Conservation (phyloP, 306 rosid species). For the Sophora flavescens region DNA sequence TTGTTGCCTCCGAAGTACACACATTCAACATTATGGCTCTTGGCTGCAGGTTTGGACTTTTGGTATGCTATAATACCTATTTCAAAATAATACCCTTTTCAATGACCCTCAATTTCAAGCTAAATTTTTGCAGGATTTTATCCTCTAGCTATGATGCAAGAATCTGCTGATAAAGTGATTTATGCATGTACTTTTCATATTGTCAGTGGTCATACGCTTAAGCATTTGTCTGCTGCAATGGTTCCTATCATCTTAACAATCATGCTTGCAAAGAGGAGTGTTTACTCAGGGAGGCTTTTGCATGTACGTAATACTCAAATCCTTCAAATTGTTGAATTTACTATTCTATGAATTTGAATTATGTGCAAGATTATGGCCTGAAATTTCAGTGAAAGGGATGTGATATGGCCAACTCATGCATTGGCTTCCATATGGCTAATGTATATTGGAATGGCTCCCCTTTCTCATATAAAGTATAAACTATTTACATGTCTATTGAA, state of each 20-base stretch:
- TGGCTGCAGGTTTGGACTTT: constrained; percentile 81
- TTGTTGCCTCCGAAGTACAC: constrained; percentile 92
- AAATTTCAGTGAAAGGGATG: constrained; percentile 14
- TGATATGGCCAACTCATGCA: constrained; percentile 21
- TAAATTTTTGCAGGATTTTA: constrained; percentile 69
- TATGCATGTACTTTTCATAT: constrained; percentile 68
- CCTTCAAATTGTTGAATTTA: constrained; percentile 21
- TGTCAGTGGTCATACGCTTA: constrained; percentile 94
- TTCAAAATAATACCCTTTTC: constrained; percentile 26
- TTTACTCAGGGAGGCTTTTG: constrained; percentile 61
- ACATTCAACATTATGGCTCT: constrained; percentile 89
- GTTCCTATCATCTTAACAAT: constrained; percentile 79
- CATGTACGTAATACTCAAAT: constrained; percentile 23
- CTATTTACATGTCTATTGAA: background rate
- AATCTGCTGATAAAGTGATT: constrained; percentile 69
- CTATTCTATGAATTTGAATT: constrained; percentile 9
- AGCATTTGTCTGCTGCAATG: constrained; percentile 90
- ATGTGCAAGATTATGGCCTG: constrained; percentile 14
- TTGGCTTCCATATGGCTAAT: constrained; percentile 17
- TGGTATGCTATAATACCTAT: background rate
- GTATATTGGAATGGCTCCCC: constrained; percentile 13
- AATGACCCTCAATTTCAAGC: constrained; percentile 30
- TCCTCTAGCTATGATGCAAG: constrained; percentile 88
- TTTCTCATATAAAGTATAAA: background rate
- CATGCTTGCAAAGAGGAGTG: constrained; percentile 87